Conservation (phyloP, 2,329 filamentous ascomycete species). For the Hypoxylon sp. region DNA sequence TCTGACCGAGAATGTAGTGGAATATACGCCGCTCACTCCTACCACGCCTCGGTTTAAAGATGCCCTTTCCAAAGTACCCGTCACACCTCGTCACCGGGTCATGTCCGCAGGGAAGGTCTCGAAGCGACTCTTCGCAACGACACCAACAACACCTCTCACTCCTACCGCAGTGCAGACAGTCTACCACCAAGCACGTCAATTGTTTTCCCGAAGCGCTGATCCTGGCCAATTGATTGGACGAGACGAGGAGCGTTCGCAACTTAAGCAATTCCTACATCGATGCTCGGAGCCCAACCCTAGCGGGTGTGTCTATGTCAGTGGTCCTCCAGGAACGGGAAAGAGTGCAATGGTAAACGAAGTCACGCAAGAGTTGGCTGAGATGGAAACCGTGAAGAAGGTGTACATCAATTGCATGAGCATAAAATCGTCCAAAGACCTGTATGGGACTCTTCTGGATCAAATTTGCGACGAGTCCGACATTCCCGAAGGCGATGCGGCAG, state of each 20-base stretch:
- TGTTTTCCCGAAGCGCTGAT: slow-evolving; percentile 85
- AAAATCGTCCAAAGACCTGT: slow-evolving; percentile 88
- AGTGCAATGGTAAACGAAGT: slow-evolving; percentile 92
- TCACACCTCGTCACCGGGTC: slow-evolving; percentile 88
- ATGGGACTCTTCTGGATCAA: slow-evolving; percentile 82
- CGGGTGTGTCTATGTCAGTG: slow-evolving; percentile 94
- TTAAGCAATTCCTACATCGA: slow-evolving; percentile 77
- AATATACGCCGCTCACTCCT: slow-evolving; percentile 73
- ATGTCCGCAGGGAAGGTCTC: slow-evolving; percentile 81
- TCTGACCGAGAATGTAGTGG: slow-evolving; percentile 43
- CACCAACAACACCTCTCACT: slow-evolving; percentile 80
- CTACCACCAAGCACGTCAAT: slow-evolving; percentile 87
- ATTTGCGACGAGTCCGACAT: slow-evolving; percentile 71
- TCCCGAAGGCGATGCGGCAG: slow-evolving; percentile 76
- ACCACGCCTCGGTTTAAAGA: slow-evolving; percentile 84
- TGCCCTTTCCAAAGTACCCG: slow-evolving; percentile 78
- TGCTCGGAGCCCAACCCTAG: slow-evolving; percentile 72
- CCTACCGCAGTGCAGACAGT: slow-evolving; percentile 79
- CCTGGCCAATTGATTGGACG: slow-evolving; percentile 84
- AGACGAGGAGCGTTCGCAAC: slow-evolving; percentile 75
- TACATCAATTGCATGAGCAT: slow-evolving; percentile 99
- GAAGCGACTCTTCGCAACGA: slow-evolving; percentile 84
- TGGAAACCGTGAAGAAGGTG: slow-evolving; percentile 73
- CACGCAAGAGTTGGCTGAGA: slow-evolving; percentile 70
- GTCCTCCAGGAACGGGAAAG: slow-evolving; percentile 96